Conservation (phyloP, 306 rosid genomes). For the Glycine soja region DNA sequence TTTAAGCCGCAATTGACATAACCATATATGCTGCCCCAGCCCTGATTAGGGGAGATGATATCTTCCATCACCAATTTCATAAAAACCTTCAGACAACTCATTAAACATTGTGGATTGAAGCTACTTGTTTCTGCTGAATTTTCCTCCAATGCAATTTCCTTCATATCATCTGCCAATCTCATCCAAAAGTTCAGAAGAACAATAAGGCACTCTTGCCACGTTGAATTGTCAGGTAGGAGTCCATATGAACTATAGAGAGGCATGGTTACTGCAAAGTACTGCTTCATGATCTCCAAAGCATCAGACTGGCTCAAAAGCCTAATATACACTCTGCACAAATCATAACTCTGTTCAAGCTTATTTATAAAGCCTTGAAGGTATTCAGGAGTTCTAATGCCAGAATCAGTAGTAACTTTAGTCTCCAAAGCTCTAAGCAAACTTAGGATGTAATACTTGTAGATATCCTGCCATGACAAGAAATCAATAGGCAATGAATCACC, state of each 20-base stretch:
- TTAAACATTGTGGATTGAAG: constrained; percentile 71
- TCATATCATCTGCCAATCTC: constrained; percentile 85
- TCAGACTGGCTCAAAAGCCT: constrained; percentile 69
- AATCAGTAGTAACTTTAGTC: constrained; percentile 61
- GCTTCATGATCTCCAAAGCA: constrained; percentile 81
- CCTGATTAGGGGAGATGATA: constrained; percentile 88
- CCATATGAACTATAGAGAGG: constrained; percentile 69
- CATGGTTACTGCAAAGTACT: constrained; percentile 66
- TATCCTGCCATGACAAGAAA: constrained; percentile 87
- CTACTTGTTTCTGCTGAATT: constrained; percentile 53
- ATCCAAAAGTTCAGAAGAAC: constrained; percentile 84
- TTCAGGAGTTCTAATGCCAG: constrained; percentile 65
- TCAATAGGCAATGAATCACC: constrained; percentile 65
- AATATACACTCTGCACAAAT: constrained; percentile 61
- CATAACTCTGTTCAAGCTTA: constrained; percentile 86
- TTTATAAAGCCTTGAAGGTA: constrained; percentile 71
- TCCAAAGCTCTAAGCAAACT: constrained; percentile 66
- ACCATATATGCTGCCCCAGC: constrained; percentile 76
- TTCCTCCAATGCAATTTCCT: constrained; percentile 59
- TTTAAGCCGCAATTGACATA: constrained; percentile 68
- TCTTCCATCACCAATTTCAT: constrained; percentile 90
- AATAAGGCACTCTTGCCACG: constrained; percentile 95
- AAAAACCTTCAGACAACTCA: constrained; percentile 71
- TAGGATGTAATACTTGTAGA: constrained; percentile 73
- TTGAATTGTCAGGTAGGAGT: constrained; percentile 78